These are phyloP conservation scores for Parietichytrium sp. DNA, from an alignment of 108 stramenopile species.

Conservation along the genomic window DNA sequence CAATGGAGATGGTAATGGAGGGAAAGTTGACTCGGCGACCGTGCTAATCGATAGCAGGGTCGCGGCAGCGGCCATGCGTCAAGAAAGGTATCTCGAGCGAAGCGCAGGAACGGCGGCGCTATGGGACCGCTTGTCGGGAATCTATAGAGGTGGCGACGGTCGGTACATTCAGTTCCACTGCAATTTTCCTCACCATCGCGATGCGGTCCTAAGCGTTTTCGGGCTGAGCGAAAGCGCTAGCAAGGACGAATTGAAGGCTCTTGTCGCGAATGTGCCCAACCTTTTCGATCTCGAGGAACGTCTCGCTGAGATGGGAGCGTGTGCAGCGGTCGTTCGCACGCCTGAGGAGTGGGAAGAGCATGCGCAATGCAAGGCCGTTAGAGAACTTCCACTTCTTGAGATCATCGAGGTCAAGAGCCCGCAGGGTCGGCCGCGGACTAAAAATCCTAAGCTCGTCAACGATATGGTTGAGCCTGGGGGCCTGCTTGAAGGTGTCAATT, in stretches of 20 bases:
- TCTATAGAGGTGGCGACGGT: background rate
- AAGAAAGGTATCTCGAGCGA: background rate
- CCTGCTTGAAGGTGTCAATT: background rate
- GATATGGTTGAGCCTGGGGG: background rate
- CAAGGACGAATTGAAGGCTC: background rate
- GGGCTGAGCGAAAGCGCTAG: background rate
- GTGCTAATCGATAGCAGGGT: no score
- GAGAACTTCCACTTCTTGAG: background rate
- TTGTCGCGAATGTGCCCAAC: background rate
- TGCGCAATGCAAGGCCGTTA: background rate
- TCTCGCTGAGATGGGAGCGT: background rate
- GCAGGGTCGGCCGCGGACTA: no score
- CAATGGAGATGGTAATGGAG: no score
- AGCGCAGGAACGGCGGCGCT: background rate
- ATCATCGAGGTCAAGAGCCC: no score
- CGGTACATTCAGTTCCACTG: background rate
- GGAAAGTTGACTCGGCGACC: no score
- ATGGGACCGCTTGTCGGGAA: background rate
- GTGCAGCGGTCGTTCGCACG: background rate
- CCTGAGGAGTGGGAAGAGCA: background rate
- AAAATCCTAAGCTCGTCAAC: no score
- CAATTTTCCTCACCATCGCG: background rate
- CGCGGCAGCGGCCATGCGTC: background rate
- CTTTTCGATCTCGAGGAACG: slow-evolving; percentile 3
- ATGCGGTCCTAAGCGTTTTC: background rate